A percentile compares a stretch with the other conserved stretches of the same genome.
phyloP scores from a whole-genome alignment of 164 flowering plant genomes.

The Euptelea pleiosperma region DNA sequence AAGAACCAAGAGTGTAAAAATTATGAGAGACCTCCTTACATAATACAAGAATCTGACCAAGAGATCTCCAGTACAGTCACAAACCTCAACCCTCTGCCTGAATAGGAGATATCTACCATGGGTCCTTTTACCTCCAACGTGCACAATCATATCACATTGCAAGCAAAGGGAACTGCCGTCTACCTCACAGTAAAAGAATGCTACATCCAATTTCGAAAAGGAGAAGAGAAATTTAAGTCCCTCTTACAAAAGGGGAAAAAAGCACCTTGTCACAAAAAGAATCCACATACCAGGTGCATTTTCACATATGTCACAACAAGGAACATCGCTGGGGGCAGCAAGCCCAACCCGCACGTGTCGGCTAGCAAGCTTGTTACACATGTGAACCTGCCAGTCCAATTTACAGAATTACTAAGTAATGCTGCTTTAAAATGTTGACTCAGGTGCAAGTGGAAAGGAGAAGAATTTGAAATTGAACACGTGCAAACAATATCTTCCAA shows the following conservation, averaged over 20 bases:
- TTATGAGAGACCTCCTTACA: not conserved
- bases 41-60: conserved; percentile 3
- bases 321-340: conserved; percentile 79
- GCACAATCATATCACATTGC: conserved; percentile 82
- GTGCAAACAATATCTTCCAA: not conserved
- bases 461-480: not conserved
- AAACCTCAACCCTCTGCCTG: conserved; percentile 88
- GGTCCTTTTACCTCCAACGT: conserved; percentile 94
- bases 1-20: conserved; percentile 1
- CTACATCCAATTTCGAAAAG: conserved; percentile 26
- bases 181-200: conserved; percentile 60
- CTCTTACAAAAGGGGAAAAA: not conserved
- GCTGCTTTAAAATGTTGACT: not conserved
- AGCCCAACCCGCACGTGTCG: conserved; percentile 85
- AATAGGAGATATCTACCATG: conserved; percentile 78
- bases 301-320: conserved; percentile 94
- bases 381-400: conserved; percentile 67
- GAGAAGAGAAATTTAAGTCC: conserved; percentile 1
- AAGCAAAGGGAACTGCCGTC: conserved; percentile 57
- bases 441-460: not conserved
- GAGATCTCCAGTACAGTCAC: conserved; percentile 15
- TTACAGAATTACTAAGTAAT: conserved; percentile 6
- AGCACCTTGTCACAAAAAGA: not conserved
- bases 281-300: conserved; percentile 51
- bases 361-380: conserved; percentile 97